Conservation (phyloP, 805 yeast species). For the Myxozyma geophila region DNA sequence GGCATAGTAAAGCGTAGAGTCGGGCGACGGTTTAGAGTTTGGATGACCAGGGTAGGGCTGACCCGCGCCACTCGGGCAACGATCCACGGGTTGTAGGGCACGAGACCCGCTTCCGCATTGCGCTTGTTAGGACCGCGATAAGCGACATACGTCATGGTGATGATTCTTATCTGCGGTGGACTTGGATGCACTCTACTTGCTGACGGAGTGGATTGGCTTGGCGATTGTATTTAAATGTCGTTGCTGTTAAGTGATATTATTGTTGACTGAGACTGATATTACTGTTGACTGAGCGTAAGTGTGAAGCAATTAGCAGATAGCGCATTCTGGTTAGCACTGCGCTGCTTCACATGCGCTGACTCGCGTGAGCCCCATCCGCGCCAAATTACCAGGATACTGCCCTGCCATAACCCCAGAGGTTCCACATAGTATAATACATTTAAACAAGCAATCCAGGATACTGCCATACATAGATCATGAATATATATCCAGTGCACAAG, state of each 20-base stretch:
- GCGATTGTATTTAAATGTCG: too few relatives aligned
- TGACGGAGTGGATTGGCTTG: too few relatives aligned
- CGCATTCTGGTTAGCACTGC: not conserved
- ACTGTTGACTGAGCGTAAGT: not conserved
- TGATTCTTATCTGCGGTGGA: not conserved
- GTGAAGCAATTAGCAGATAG: too few relatives aligned
- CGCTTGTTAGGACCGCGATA: not conserved
- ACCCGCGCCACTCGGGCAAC: slow-evolving; percentile 9
- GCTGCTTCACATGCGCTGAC: not conserved
- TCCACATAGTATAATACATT: too few relatives aligned
- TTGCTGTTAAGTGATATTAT: too few relatives aligned
- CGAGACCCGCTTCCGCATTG: slow-evolving; percentile 5
- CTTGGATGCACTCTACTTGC: not conserved
- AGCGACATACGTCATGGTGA: not conserved
- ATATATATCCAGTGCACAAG: too few relatives aligned
- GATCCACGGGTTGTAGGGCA: not conserved
- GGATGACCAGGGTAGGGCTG: slow-evolving; percentile 1
- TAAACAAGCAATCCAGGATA: too few relatives aligned
- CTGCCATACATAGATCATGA: too few relatives aligned
- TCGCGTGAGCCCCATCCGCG: not conserved
- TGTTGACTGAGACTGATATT: not conserved
- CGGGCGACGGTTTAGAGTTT: not conserved
- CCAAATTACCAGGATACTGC: not conserved
- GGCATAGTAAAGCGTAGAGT: not conserved
- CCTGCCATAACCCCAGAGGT: not conserved